These are phyloP conservation scores for Sphaerobolus stellatus DNA, from an alignment of 1,284 basidiomycete genomes.

Conservation along the genomic window DNA sequence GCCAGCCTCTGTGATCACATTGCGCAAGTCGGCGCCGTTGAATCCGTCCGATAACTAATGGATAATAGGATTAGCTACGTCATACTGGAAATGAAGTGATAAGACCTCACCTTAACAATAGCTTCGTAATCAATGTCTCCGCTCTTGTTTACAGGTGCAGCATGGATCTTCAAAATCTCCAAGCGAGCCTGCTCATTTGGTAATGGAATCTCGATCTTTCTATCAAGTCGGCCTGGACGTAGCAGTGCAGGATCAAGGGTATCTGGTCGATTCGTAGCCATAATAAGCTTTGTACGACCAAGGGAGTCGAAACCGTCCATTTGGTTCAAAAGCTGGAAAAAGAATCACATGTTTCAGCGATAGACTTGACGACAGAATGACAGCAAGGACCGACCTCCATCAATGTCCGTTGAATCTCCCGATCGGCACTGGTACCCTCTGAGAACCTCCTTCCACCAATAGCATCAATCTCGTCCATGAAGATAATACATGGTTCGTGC, in stretches of 20 bases:
- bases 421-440: constrained; percentile 98
- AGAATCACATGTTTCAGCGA: not conserved
- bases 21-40: constrained; percentile 94
- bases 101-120: constrained; percentile 78
- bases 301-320: constrained; percentile 99
- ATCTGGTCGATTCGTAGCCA: constrained; percentile 97
- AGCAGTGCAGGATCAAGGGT: constrained; percentile 97
- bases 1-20: constrained; percentile 96
- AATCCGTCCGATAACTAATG: constrained; percentile 82
- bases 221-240: constrained; percentile 92
- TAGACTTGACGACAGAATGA: not conserved
- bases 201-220: constrained; percentile 97
- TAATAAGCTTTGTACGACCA: constrained; percentile 95
- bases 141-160: constrained; percentile 90
- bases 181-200: constrained; percentile 95
- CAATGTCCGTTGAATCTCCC: constrained; percentile 97
- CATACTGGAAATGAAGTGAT: not conserved
- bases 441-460: constrained; percentile 95
- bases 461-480: constrained; percentile 99
- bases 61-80: constrained; percentile 1
- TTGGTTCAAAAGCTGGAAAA: constrained; percentile 87
- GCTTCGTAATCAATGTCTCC: constrained; percentile 97
- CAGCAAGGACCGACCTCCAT: constrained; percentile 77
- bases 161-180: constrained; percentile 98
- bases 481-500: constrained; percentile 99